phyloP scores from a whole-genome alignment of 192 early-diverging fungal genomes.

The Umbelopsis ramanniana region DNA sequence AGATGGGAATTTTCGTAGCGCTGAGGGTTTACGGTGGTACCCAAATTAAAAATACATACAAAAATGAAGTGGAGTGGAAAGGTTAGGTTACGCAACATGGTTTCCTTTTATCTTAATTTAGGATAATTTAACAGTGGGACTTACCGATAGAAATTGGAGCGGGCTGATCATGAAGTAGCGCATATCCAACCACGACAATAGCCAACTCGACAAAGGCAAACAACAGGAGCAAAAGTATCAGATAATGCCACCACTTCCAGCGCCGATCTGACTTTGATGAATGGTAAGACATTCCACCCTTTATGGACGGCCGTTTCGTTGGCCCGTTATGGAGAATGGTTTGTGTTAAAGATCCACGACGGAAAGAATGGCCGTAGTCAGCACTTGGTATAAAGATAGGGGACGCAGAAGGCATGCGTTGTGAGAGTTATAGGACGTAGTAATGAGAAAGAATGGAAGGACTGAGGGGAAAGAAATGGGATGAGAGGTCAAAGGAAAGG shows the following conservation, averaged over 20 bases:
- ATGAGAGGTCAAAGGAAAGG: too few species aligned
- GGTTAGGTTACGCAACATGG: slow-evolving; percentile 4
- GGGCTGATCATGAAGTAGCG: slow-evolving; percentile 21
- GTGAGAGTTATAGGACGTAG: neutral
- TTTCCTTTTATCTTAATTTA: slow-evolving; percentile 13
- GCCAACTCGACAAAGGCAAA: slow-evolving; percentile 24
- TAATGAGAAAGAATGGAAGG: neutral
- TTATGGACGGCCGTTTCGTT: neutral
- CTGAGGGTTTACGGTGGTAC: slow-evolving; percentile 26
- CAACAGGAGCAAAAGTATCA: slow-evolving; percentile 16
- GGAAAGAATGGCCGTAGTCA: slow-evolving; percentile 10
- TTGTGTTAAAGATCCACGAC: slow-evolving; percentile 12
- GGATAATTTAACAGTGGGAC: neutral
- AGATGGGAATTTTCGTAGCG: slow-evolving; percentile 48
- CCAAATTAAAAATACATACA: neutral
- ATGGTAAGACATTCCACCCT: neutral
- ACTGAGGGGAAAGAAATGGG: slow-evolving; percentile 1
- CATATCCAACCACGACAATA: slow-evolving; percentile 21
- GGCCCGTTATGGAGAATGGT: neutral
- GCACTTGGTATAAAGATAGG: neutral
- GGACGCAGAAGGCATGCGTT: slow-evolving; percentile 6
- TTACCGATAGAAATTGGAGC: slow-evolving; percentile 37
- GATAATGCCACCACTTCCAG: slow-evolving; percentile 42
- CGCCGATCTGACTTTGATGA: slow-evolving; percentile 21
- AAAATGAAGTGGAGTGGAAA: neutral